phyloP scores from a whole-genome alignment of 768 basidiomycete species.

The Mycena pura region DNA sequence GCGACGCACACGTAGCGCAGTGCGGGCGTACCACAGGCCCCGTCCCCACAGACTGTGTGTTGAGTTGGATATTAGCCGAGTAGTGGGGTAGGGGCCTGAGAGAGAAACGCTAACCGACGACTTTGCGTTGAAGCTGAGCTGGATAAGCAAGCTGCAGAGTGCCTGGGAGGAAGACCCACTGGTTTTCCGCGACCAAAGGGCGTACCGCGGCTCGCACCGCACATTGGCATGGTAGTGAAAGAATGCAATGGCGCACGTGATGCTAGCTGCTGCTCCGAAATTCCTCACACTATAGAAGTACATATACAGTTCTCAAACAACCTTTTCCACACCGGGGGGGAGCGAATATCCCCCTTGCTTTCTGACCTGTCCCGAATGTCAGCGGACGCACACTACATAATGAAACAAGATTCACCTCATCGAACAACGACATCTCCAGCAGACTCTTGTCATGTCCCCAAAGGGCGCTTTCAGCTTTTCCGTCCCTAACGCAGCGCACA shows the following conservation, averaged over 20 bases:
- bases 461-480: conserved; percentile 72
- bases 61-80: conserved; percentile 48
- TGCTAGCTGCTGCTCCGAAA: no score
- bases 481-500: conserved; percentile 75
- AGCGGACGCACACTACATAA: neutral
- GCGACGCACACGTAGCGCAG: conserved; percentile 20
- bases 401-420: conserved; percentile 59
- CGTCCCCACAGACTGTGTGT: conserved; percentile 94
- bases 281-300: conserved; percentile 50
- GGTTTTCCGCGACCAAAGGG: conserved; percentile 65
- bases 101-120: conserved; percentile 17
- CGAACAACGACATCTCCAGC: conserved; percentile 84
- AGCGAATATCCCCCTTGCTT: conserved; percentile 70
- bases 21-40: conserved; percentile 79
- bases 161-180: conserved; percentile 39
- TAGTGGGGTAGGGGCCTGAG: conserved; percentile 18
- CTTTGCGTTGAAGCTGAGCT: conserved; percentile 24
- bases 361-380: conserved; percentile 52
- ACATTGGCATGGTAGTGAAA: conserved; percentile 53
- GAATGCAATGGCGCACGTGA: neutral
- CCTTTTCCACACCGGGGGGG: conserved; percentile 69
- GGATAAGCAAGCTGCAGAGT: neutral
- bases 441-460: conserved; percentile 86
- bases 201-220: conserved; percentile 56
- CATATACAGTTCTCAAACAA: conserved; percentile 32